Evolutionary conservation across 192 early-diverging fungal species (phyloP), one percentile per base, ranked within the genome.

Genomic region (Chytriomyces sp.): DNA sequence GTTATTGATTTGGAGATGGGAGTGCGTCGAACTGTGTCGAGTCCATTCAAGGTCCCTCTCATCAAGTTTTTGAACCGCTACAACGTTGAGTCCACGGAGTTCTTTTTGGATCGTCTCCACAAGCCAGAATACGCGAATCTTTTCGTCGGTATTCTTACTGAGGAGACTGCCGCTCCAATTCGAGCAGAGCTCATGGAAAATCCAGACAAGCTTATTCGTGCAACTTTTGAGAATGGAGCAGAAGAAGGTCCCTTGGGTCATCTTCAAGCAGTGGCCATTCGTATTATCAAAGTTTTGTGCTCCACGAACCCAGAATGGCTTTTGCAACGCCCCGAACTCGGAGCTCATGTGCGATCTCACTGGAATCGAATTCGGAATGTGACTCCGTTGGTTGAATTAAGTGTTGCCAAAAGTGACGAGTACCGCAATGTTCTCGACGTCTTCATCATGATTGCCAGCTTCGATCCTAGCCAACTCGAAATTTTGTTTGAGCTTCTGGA

Each of bases 21-120:
- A 41, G 70, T 98, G 44, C 85, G 91, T 36, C 89, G 98, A 41
- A 86, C 89, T 5, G 78, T 87, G 52, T 95, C 96, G 2, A 97
- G 96, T 64, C 98, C 98, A 1, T 99, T 99, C 85, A 80, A 96
- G 37, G 77, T 85, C 26, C 93, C 95, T 25, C 81, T 99, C 52
- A 89, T 94, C 76, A 91, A 91, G 78, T 99, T 93, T 78, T 71
- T 99, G 57, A 98, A 95, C 70, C 83, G 92, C 19, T 98, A 99
- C 74, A 82, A 91, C 5, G 72, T 85, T 4, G 95, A 99, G 61
- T 82, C 94, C 2, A 86, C 95, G 5, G 86, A 84, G 4, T 96
- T 92, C 72, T 98, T 99, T 17, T 60, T 93, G 33, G 83, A 90
- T 37, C 74, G 84, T 14, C 76, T 92, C 22, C 52, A 73, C 5